Percentiles rank a stretch among this genome's conserved stretches.
Evolutionary conservation across 441 rosid genomes (phyloP).

Genomic region (Manihot esculenta): DNA sequence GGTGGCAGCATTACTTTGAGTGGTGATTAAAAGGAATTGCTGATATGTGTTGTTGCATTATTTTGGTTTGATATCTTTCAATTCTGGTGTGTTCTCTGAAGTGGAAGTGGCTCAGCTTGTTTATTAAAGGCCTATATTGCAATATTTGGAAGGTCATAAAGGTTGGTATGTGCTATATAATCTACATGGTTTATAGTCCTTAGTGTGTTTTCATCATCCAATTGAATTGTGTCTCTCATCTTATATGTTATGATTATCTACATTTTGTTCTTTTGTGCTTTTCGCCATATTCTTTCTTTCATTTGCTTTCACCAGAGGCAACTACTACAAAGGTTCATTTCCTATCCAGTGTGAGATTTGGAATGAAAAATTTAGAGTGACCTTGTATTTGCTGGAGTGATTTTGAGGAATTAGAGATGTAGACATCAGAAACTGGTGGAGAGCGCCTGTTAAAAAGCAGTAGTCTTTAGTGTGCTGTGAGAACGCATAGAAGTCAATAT

Average conservation of each 20-base stretch:
- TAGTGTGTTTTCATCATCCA: too few species aligned
- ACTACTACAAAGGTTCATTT: not conserved
- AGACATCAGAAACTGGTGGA: not conserved
- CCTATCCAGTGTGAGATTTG: not conserved
- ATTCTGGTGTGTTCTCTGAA: not conserved
- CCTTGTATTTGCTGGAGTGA: not conserved
- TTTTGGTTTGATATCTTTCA: not conserved
- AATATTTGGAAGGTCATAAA: not conserved
- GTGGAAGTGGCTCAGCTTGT: not conserved
- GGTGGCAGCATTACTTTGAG: not conserved
- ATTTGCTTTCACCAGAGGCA: not conserved
- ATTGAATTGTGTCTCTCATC: too few species aligned
- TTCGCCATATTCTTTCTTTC: not conserved
- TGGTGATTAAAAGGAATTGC: not conserved
- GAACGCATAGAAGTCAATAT: not conserved
- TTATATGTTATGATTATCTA: too few species aligned
- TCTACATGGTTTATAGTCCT: too few species aligned
- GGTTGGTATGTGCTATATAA: too few species aligned
- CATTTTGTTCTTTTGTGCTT: too few species aligned
- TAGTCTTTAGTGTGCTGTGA: not conserved
- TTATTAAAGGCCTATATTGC: not conserved
- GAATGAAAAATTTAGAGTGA: not conserved
- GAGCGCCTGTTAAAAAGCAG: not conserved
- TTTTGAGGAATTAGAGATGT: not conserved
- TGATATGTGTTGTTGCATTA: not conserved